A percentile compares a stretch with the other conserved stretches of the same genome.
Conservation (phyloP, 2,329 filamentous ascomycete genomes). For the Penicillium sp. region DNA sequence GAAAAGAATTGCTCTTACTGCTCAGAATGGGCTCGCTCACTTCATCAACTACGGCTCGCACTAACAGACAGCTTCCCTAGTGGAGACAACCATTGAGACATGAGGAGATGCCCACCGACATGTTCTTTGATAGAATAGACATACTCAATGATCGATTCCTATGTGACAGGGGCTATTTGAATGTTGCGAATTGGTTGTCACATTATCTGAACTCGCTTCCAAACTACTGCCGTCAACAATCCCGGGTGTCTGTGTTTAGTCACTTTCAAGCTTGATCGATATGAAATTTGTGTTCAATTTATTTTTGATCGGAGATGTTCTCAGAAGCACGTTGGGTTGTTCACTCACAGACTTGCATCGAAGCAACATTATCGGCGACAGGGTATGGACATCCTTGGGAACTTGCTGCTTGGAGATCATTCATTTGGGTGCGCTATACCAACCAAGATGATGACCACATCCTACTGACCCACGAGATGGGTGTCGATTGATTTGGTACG, state of each 20-base stretch:
- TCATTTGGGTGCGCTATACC: not conserved
- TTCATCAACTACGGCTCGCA: not conserved
- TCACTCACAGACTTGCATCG: not conserved
- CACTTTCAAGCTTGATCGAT: not conserved
- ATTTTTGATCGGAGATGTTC: not conserved
- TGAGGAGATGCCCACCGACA: not conserved
- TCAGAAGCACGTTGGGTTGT: not conserved
- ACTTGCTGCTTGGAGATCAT: not conserved
- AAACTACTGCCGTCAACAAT: not conserved
- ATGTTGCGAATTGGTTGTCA: not conserved
- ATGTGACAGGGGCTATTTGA: no score
- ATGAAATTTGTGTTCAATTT: not conserved
- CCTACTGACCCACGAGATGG: not conserved
- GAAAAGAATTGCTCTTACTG: not conserved
- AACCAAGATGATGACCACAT: not conserved
- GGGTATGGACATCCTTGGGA: no score
- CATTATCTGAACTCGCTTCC: no score
- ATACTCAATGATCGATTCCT: no score
- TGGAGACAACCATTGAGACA: not conserved
- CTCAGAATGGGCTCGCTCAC: not conserved
- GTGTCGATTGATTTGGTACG: not conserved
- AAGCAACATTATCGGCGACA: no score
- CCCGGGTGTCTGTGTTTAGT: not conserved
- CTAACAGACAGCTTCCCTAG: not conserved
- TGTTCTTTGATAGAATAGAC: not conserved